Conservation (phyloP, 345 rosid species). For the Eucalyptus brandiana region DNA sequence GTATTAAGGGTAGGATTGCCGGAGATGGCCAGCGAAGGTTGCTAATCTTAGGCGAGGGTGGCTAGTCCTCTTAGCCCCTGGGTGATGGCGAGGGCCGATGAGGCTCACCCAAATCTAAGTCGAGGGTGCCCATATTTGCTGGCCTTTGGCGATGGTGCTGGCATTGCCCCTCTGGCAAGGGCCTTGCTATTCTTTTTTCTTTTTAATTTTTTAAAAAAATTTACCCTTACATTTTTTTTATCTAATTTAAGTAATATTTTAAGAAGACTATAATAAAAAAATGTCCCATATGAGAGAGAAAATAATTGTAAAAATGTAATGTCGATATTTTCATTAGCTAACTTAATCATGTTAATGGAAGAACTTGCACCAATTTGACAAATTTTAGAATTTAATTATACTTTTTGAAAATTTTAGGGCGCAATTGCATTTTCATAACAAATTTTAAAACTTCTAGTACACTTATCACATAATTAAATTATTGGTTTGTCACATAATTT, state of each 20-base stretch:
- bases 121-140: neutral
- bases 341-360: no score
- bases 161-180: no score
- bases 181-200: neutral
- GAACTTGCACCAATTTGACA: neutral
- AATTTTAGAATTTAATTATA: neutral
- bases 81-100: neutral
- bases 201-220: no score
- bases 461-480: neutral
- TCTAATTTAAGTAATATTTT: neutral
- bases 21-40: neutral
- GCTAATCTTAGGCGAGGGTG: neutral
- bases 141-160: neutral
- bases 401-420: neutral
- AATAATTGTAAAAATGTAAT: no score
- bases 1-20: neutral
- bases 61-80: neutral
- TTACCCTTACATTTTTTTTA: no score
- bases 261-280: neutral
- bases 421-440: rapidly evolving
- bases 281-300: neutral
- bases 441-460: rapidly evolving
- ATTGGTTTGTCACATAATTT: neutral
- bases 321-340: rapidly evolving
- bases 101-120: neutral